Evolutionary conservation across 1,139 yeast species (phyloP), one percentile per base, ranked within the genome.

Genomic region (Candida tropicalis): DNA sequence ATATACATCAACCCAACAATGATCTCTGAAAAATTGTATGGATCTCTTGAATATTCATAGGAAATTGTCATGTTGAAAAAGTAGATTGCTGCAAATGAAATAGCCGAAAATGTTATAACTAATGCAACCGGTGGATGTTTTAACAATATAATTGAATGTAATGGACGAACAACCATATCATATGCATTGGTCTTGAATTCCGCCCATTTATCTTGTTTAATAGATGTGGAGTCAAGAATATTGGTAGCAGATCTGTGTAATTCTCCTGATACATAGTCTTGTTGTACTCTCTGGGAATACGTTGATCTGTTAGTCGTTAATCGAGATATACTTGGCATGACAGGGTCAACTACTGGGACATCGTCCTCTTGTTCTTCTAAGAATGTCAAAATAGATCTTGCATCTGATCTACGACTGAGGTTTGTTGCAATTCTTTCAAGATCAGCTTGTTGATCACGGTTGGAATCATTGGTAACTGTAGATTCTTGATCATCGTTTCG

Each of bases 21-120:
- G 42, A 87, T 65, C 1, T 86, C 63, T 32, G 71, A 67, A 68
- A 85, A 88, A 52, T 81, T 76, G 63, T 89, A 89, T 2, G 97
- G 97, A 0, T 66, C 60, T 20, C 75, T 59, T 0, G 87, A 67
- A 60, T 82, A 89, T 46, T 74, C 74, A 55, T 79, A 76, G 36
- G 91, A 77, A 35, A 89, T 70, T 8, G 95, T 76, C 77, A 88
- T 74, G 65, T 88, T 89, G 58, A 87, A 78, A 51, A 85, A 81
- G 60, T 87, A 88, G 20, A 87, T 66, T 17, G 79, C 77, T 7
- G 83, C 83, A 63, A 87, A 87, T 42, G 87, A 77, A 15, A 83
- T 74, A 1, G 87, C 80, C 1, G 91, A 81, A 59, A 80, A 87
- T 1, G 71, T 55, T 38, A 87, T 76, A 6, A 89, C 81, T 35